Evolutionary conservation across 2,329 filamentous ascomycete species (phyloP).

Genomic region (Mollisia scopiformis): DNA sequence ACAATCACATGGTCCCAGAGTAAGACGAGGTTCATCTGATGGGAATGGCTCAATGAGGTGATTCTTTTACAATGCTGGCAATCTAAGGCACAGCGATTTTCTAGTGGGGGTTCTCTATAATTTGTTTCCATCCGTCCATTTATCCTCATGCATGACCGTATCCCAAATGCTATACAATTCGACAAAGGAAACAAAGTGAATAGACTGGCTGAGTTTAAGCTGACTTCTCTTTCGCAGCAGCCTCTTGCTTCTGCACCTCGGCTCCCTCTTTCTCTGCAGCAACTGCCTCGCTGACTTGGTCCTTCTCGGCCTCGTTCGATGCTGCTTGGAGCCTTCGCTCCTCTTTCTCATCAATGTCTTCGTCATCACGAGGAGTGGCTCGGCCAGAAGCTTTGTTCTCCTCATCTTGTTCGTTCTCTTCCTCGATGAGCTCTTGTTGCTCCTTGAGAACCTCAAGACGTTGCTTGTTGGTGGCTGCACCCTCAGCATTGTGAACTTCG

Average conservation of each 20-base stretch:
- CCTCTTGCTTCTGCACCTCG: conserved; percentile 45
- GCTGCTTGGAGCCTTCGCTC: conserved; percentile 62
- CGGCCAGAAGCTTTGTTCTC: conserved; percentile 76
- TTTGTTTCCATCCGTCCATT: conserved; percentile 22
- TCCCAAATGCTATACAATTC: conserved; percentile 25
- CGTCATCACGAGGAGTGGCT: conserved; percentile 78
- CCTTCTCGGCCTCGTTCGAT: conserved; percentile 47
- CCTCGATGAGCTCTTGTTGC: conserved; percentile 96
- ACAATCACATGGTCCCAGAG: not conserved
- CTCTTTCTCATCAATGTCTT: conserved; percentile 95
- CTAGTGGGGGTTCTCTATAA: conserved; percentile 30
- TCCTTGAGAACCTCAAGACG: conserved; percentile 97
- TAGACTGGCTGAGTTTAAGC: conserved; percentile 17
- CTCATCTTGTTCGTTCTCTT: conserved; percentile 92
- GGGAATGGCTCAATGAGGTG: conserved; percentile 8
- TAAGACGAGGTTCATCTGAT: not conserved
- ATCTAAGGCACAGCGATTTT: conserved; percentile 21
- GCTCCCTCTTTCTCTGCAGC: conserved; percentile 57
- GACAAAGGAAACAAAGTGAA: conserved; percentile 28
- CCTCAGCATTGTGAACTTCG: conserved; percentile 95
- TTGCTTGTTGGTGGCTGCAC: conserved; percentile 98
- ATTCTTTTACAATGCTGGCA: conserved; percentile 28
- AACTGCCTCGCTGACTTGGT: conserved; percentile 54
- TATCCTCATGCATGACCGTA: conserved; percentile 25
- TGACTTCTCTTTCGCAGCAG: conserved; percentile 30